phyloP scores from a whole-genome alignment of 2,329 filamentous ascomycete species.

The Cladobotryum protrusum region DNA sequence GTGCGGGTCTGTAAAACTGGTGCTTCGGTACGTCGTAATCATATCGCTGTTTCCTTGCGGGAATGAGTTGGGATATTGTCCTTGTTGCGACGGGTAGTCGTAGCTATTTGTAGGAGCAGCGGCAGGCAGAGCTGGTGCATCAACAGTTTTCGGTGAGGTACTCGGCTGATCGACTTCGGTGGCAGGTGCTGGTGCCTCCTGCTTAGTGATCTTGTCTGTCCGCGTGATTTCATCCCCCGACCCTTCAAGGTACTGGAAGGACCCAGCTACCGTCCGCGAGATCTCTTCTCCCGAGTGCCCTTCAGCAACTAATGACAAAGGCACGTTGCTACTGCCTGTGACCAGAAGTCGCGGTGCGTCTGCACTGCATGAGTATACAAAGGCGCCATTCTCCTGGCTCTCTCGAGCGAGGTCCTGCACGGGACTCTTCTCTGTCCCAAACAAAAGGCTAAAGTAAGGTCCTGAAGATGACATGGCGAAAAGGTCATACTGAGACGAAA shows the following conservation, averaged over 20 bases:
- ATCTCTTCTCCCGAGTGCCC: constrained; percentile 47
- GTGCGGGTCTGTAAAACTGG: constrained; percentile 44
- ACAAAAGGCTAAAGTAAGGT: constrained; percentile 60
- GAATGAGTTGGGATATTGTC: constrained; percentile 35
- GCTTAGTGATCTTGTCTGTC: constrained; percentile 30
- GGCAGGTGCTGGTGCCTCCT: constrained; percentile 32
- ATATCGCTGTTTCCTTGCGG: constrained; percentile 43
- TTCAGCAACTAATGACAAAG: constrained; percentile 49
- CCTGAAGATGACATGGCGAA: constrained; percentile 47
- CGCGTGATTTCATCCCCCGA: constrained; percentile 39
- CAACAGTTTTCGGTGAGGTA: constrained; percentile 36
- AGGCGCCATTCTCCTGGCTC: constrained; percentile 52
- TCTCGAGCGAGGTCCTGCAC: constrained; percentile 56
- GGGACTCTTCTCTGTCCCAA: constrained; percentile 67
- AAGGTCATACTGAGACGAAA: constrained; percentile 71
- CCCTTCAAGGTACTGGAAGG: constrained; percentile 47
- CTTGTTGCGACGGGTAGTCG: constrained; percentile 39
- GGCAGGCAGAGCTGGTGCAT: constrained; percentile 29
- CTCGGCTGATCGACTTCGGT: constrained; percentile 33
- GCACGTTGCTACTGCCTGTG: constrained; percentile 49
- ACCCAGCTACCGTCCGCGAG: constrained; percentile 41
- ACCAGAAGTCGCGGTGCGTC: constrained; percentile 59
- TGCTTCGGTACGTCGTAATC: constrained; percentile 49
- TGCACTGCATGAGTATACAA: constrained; percentile 65
- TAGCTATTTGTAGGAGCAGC: constrained; percentile 39